Base-by-base conservation (phyloP, 2,329 filamentous ascomycete species). In the Xylogone sp. region DNA sequence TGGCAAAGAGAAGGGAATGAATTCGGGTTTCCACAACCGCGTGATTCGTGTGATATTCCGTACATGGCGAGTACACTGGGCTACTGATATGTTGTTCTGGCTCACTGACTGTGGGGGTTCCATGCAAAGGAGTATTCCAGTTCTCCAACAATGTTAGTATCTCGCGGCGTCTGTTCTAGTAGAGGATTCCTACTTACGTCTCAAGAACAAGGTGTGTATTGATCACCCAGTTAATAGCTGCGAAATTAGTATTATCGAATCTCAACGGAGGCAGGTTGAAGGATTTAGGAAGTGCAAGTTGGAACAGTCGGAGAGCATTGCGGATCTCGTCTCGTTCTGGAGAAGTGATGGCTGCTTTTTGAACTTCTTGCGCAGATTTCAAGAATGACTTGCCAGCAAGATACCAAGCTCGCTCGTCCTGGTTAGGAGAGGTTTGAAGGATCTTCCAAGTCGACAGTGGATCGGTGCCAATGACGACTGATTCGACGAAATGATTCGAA, bases 371-470 rank as follows among this genome's bases (percentile, higher is more conserved):
- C 7, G 27, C 27, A 31, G 27, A 31, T 13, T 31, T 31, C 27
- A 31, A 8, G 8, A 31, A 13, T 31, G 27, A 13, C 27, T 31
- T 31, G 27, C 27, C 13, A 8, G 27, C 27, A 31, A 31, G 27
- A 31, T 31, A 50, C 49, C 49, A 50, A 19, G 49, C 49, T 7
- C 49, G 43, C 18, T 45, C 49, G 24, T 50, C 49, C 42, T 46
- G 42, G 22, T 45, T 46, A 13, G 21, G 27, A 3, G 43, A 19
- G n/a, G 39, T 18, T 39, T 29, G 8, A 6, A 50, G 49, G 13
- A 16, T 10, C 22, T 50, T 50, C 49, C 49, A 50, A 19, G n/a
- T 22, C 16, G 22, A 10, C 2, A 50, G 27, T 12, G 42, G 16
- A 39, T 50, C 31, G 10, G 43, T 3, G 22, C 22, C 21, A 2